phyloP scores from a whole-genome alignment of 176 grass and related monocot genomes.

The Musa acuminata region DNA sequence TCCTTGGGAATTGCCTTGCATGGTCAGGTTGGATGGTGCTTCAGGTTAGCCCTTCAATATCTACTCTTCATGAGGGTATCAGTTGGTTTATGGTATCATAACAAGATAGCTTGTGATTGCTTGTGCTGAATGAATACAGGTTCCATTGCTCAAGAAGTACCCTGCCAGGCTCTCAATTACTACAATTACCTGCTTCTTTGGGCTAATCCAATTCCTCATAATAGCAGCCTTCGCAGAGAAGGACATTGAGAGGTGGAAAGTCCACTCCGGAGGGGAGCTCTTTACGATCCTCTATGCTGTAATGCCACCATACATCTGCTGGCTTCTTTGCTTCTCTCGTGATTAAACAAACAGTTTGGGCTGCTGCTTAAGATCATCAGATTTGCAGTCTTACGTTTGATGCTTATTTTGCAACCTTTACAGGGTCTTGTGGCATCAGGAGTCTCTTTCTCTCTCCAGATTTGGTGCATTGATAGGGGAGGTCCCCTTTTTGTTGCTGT shows the following conservation, averaged over 20 bases:
- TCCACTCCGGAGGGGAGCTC: constrained; percentile 60
- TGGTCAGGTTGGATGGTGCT: constrained; percentile 98
- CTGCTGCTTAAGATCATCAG: not conserved
- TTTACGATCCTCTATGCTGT: constrained; percentile 89
- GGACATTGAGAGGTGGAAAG: constrained; percentile 70
- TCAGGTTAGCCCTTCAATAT: constrained; percentile 30
- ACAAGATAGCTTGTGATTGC: not conserved
- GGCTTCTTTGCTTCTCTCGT: not conserved
- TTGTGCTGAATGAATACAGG: constrained; percentile 24
- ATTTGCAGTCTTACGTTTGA: not conserved
- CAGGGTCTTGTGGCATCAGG: constrained; percentile 68
- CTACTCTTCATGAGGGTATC: too few species aligned
- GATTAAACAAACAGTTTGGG: not conserved
- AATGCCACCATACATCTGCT: constrained; percentile 3
- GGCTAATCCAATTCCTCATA: constrained; percentile 65
- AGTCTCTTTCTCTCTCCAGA: constrained; percentile 50
- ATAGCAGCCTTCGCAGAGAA: constrained; percentile 67
- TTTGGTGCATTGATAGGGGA: constrained; percentile 68
- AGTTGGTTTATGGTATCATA: not conserved
- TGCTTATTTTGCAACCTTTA: not conserved
- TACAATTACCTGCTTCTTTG: constrained; percentile 66
- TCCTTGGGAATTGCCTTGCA: constrained; percentile 65
- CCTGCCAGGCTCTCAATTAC: constrained; percentile 75
- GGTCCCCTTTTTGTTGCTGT: constrained; percentile 58
- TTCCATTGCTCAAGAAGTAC: constrained; percentile 75